Conservation (phyloP, 768 basidiomycete genomes). For the Collybia sp. region DNA sequence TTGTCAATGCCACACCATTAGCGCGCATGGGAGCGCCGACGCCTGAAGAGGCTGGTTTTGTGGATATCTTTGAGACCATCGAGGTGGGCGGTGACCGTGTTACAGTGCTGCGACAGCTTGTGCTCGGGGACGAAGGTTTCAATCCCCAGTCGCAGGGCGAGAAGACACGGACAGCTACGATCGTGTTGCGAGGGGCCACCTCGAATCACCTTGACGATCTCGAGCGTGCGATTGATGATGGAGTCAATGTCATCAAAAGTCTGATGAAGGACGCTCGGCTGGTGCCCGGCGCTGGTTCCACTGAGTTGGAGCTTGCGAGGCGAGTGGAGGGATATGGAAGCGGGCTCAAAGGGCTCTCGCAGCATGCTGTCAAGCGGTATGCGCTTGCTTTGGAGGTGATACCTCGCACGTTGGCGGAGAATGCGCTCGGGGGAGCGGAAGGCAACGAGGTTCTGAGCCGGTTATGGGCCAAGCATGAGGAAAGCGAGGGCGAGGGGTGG, state of each 20-base stretch:
- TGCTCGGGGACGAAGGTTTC: constrained; percentile 59
- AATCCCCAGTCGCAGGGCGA: constrained; percentile 50
- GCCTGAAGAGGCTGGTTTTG: constrained; percentile 90
- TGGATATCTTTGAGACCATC: constrained; percentile 92
- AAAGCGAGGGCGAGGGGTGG: constrained; percentile 66
- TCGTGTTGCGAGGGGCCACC: constrained; percentile 94
- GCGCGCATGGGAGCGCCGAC: constrained; percentile 95
- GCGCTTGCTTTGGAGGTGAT: constrained; percentile 89
- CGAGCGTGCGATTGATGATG: constrained; percentile 94
- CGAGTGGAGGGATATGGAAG: constrained; percentile 84
- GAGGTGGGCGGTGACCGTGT: constrained; percentile 98
- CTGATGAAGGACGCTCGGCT: constrained; percentile 86
- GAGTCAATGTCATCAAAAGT: constrained; percentile 92
- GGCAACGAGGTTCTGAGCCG: constrained; percentile 89
- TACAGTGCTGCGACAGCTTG: constrained; percentile 87
- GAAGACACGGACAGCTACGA: constrained; percentile 85
- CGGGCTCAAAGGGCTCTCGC: constrained; percentile 84
- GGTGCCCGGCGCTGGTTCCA: constrained; percentile 92
- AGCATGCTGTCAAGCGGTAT: constrained; percentile 91
- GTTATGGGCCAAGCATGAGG: constrained; percentile 87
- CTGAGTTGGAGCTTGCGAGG: constrained; percentile 88
- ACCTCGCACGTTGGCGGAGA: constrained; percentile 91
- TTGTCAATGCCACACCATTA: constrained; percentile 93
- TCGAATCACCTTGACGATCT: constrained; percentile 93
- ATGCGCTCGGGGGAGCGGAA: constrained; percentile 86